These are phyloP conservation scores for Fusarium chuoi DNA, from an alignment of 2,329 filamentous ascomycete genomes.

Conservation along the genomic window DNA sequence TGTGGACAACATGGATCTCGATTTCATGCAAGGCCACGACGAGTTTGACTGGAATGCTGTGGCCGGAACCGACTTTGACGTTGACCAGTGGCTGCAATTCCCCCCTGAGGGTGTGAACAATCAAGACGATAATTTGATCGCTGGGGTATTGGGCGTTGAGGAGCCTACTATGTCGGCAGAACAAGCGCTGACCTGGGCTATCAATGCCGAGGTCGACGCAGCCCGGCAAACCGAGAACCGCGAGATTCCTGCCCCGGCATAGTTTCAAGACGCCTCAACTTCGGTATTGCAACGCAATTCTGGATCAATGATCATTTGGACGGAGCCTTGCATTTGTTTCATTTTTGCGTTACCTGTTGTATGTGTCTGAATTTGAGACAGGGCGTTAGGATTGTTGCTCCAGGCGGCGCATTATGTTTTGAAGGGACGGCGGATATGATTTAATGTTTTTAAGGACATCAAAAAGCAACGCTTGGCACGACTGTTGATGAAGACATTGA, in stretches of 20 bases:
- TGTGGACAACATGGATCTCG: constrained; percentile 55
- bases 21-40: constrained; percentile 58
- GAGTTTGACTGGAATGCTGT: constrained; percentile 66
- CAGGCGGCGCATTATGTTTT: constrained; percentile 33
- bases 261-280: background rate
- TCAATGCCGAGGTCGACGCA: constrained; percentile 43
- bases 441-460: constrained; percentile 23
- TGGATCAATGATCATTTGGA: constrained; percentile 1
- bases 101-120: constrained; percentile 60
- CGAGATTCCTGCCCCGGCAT: constrained; percentile 35
- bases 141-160: constrained; percentile 46
- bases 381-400: constrained; percentile 37
- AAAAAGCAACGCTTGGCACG: constrained; percentile 41
- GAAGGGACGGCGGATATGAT: constrained; percentile 15
- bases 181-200: constrained; percentile 45
- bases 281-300: background rate
- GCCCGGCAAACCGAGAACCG: constrained; percentile 23
- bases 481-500: constrained; percentile 39
- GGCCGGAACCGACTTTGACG: constrained; percentile 64
- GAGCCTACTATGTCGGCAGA: constrained; percentile 45
- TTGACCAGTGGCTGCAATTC: constrained; percentile 69
- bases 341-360: constrained; percentile 28
- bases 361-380: constrained; percentile 37
- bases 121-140: constrained; percentile 51
- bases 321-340: constrained; percentile 23